Base-by-base conservation (phyloP, 306 rosid species). In the Pachyrhizus erosus region DNA sequence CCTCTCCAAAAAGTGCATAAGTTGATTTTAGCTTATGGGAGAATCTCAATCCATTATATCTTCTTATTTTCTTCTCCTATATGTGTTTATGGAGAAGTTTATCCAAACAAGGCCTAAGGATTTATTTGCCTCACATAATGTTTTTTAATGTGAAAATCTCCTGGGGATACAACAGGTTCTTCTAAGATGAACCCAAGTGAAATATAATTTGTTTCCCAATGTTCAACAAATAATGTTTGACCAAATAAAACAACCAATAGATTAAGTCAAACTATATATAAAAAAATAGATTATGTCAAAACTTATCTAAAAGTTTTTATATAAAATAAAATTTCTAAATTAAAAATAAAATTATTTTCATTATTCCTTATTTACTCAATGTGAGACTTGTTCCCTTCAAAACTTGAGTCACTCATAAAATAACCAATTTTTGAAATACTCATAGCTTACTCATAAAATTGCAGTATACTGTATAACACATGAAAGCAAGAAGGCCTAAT, bases 401-500 rank as follows among this genome's bases (percentile, higher is more conserved):
- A 54, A 18, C 61, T 20, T 18, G 24, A 52, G 26, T 17, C 20
- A 20, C 61, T 54, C 24, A 20, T 18, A 7, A 54, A 8, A 18
- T 54, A 54, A 17, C 26, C 26, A 20, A 54, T 6, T 54, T 54
- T 54, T 54, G 26, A 54, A 54, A 54, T 18, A 54, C 61, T 52
- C 27, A 2, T n/a, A 51, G 13, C 3, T 5, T 51, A 4, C 20
- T 15, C 20, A 49, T 15, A 49, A 49, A 49, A 15, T 46, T 46
- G 3, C 3, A 10, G 0, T 21, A 21, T 74, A 15, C 52, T 54
- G 33, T 65, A 20, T 23, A n/a, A 39, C 10, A 37, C 43, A 40
- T 39, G 66, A 68, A 37, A 79, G 58, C 27, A 52, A 69, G 77
- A 54, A 69, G 46, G 46, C 18, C 24, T 45, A 54, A 40, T 68